These are phyloP conservation scores for Microstroma glucosiphilum DNA, from an alignment of 1,284 basidiomycete species.

Conservation along the genomic window DNA sequence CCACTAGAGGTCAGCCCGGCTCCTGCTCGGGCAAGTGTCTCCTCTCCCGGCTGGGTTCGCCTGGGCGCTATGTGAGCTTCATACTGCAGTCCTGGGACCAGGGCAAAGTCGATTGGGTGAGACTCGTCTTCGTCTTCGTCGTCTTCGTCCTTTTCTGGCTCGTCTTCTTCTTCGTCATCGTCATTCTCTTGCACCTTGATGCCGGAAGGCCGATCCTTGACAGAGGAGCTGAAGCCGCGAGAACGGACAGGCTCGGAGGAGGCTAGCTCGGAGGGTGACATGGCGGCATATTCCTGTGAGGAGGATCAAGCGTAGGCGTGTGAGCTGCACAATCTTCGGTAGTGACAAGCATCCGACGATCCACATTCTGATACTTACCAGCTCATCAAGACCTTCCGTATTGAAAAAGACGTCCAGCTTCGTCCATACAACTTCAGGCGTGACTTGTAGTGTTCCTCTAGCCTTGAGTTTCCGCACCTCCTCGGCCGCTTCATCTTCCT, in stretches of 20 bases:
- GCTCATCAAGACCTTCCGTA: neutral
- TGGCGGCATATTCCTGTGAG: neutral
- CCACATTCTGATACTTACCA: neutral
- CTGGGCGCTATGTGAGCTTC: neutral
- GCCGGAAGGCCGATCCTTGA: neutral
- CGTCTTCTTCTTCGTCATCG: neutral
- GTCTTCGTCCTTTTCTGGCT: neutral
- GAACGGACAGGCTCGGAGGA: neutral
- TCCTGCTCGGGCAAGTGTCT: neutral
- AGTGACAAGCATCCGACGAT: neutral
- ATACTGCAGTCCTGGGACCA: neutral
- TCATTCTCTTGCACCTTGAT: neutral
- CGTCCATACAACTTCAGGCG: neutral
- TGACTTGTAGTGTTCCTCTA: neutral
- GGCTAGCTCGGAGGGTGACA: neutral
- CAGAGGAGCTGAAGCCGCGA: neutral
- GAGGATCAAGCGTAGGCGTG: neutral
- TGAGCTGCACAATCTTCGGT: neutral
- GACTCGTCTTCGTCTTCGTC: neutral
- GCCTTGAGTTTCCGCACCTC: neutral
- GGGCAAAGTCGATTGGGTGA: conserved; percentile 1
- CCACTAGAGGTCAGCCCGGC: neutral
- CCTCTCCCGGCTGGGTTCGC: neutral
- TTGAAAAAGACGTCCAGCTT: conserved; percentile 1
- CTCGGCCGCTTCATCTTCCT: neutral